A percentile compares a stretch with the other conserved stretches of the same genome.
Conservation (phyloP, 192 early-diverging fungal genomes). For the Phycomyces blakesleeanus region DNA sequence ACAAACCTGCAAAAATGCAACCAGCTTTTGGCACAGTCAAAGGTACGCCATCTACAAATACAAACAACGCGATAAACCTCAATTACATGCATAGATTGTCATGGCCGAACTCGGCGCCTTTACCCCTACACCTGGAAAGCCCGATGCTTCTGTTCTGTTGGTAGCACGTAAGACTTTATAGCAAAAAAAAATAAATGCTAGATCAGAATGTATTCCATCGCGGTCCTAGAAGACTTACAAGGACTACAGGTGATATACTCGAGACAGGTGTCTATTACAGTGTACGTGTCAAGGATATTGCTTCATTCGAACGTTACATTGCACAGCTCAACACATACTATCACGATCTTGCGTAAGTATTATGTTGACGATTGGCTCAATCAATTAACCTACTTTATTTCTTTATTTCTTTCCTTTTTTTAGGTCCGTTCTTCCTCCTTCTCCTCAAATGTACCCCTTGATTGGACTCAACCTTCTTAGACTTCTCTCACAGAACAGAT, state of each 20-base stretch:
- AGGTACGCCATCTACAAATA: slow-evolving; percentile 43
- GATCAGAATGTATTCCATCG: not conserved
- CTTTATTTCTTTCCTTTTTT: not conserved
- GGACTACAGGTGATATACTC: slow-evolving; percentile 67
- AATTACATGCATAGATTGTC: slow-evolving; percentile 36
- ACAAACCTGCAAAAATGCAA: slow-evolving; percentile 69
- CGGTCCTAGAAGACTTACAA: not conserved
- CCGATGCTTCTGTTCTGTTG: slow-evolving; percentile 42
- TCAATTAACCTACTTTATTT: no score
- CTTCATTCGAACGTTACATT: slow-evolving; percentile 94
- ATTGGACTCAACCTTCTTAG: slow-evolving; percentile 92
- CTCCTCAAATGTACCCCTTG: slow-evolving; percentile 81
- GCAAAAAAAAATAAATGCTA: not conserved
- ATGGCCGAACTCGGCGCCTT: slow-evolving; percentile 47
- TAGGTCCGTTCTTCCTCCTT: slow-evolving; percentile 59
- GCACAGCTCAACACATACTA: slow-evolving; percentile 90
- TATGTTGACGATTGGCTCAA: not conserved
- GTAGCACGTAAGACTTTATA: slow-evolving; percentile 48
- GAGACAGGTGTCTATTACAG: slow-evolving; percentile 90
- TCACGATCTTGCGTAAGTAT: slow-evolving; percentile 67
- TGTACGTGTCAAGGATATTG: slow-evolving; percentile 82
- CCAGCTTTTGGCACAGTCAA: slow-evolving; percentile 59
- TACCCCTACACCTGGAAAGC: slow-evolving; percentile 39
- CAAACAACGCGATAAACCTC: not conserved
- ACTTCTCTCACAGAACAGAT: slow-evolving; percentile 87